Conservation (phyloP, 2,329 filamentous ascomycete genomes). For the Tolypocladium pustulatum region DNA sequence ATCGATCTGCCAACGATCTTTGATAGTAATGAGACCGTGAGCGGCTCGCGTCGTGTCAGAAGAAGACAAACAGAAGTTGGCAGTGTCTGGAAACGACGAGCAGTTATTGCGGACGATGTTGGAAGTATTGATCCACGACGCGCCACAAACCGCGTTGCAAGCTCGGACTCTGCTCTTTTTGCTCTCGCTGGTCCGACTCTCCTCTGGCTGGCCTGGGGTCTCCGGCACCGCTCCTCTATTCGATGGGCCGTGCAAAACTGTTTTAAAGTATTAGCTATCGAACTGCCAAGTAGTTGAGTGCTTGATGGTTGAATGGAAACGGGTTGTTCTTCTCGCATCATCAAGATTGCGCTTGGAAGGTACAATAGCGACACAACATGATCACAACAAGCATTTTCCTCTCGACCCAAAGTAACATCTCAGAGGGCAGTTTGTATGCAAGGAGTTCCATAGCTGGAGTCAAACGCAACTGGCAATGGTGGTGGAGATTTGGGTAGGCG, state of each 20-base stretch:
- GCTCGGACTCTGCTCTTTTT: neutral
- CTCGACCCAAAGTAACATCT: neutral
- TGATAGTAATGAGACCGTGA: neutral
- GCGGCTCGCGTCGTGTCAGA: neutral
- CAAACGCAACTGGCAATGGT: neutral
- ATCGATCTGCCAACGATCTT: neutral
- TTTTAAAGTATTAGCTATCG: neutral
- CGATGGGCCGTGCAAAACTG: neutral
- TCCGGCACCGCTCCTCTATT: neutral
- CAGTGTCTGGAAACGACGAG: neutral
- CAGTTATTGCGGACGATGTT: neutral
- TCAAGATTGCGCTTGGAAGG: neutral
- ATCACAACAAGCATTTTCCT: neutral
- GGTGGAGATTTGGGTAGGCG: neutral
- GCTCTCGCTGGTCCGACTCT: neutral
- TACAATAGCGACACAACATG: too few species aligned
- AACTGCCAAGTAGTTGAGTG: neutral
- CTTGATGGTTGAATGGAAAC: neutral
- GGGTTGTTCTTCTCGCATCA: neutral
- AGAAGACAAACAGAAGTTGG: neutral
- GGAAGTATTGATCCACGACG: neutral
- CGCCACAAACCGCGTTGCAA: neutral
- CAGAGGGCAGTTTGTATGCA: neutral
- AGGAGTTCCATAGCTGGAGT: neutral
- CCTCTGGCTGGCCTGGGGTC: neutral